A percentile compares a stretch with the other conserved stretches of the same genome.
These are phyloP conservation scores for Neonothopanus nambi DNA, from an alignment of 1,284 basidiomycete species.

Conservation along the genomic window DNA sequence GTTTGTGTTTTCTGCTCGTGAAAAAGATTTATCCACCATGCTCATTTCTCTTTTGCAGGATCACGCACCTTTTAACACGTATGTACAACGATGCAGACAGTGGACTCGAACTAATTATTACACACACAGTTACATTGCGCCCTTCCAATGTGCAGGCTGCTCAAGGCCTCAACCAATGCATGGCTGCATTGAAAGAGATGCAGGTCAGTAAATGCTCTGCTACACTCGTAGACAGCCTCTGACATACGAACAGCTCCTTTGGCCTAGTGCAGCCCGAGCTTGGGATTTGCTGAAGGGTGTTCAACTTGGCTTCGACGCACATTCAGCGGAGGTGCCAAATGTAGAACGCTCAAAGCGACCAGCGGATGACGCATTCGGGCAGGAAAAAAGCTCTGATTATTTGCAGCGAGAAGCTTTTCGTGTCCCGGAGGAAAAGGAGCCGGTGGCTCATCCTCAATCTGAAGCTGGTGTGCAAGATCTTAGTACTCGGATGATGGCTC, in stretches of 20 bases:
- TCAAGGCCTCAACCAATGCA: constrained; percentile 65
- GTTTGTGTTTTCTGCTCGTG: constrained; percentile 40
- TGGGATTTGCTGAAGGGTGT: constrained; percentile 61
- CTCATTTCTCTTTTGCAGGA: constrained; percentile 45
- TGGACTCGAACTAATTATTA: constrained; percentile 7
- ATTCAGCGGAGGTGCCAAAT: constrained; percentile 33
- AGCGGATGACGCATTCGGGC: constrained; percentile 67
- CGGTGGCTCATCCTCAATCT: constrained; percentile 14
- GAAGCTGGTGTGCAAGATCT: constrained; percentile 52
- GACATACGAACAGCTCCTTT: constrained; percentile 40
- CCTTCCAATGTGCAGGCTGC: constrained; percentile 71
- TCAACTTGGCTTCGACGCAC: constrained; percentile 53
- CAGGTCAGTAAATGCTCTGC: constrained; percentile 44
- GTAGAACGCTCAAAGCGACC: constrained; percentile 55
- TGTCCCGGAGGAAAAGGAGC: constrained; percentile 15
- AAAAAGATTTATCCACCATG: constrained; percentile 11
- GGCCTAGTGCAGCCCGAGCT: constrained; percentile 75
- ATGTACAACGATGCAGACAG: constrained; percentile 27
- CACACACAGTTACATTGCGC: constrained; percentile 57
- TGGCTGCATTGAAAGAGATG: constrained; percentile 71
- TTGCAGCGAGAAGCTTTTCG: constrained; percentile 45
- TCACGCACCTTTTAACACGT: constrained; percentile 84
- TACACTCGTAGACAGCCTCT: no score
- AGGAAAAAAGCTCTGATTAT: constrained; percentile 49
- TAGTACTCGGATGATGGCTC: constrained; percentile 64